These are phyloP conservation scores for Coemansia sp. DNA, from an alignment of 192 early-diverging fungal genomes.

Conservation along the genomic window DNA sequence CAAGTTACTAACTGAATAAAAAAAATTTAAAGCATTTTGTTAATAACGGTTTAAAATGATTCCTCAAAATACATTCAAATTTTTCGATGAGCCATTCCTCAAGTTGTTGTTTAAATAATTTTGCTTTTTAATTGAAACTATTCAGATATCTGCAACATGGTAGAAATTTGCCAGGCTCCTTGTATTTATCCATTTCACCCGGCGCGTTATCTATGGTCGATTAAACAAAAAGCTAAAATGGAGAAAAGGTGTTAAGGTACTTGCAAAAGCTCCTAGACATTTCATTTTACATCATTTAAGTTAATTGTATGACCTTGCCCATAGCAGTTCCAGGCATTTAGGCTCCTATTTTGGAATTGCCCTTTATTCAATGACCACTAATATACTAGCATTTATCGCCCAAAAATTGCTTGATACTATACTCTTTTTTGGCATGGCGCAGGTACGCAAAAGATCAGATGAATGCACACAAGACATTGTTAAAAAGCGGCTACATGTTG, in stretches of 20 bases:
- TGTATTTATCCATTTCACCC: too few species aligned
- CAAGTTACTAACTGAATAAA: neutral
- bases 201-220: too few species aligned
- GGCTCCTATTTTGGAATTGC: neutral
- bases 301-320: neutral
- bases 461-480: neutral
- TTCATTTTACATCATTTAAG: neutral
- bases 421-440: neutral
- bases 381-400: neutral
- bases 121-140: too few species aligned
- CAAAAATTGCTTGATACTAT: neutral
- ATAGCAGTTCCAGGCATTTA: neutral
- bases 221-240: too few species aligned
- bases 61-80: too few species aligned
- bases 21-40: too few species aligned
- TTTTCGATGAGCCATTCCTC: too few species aligned
- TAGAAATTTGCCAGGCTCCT: too few species aligned
- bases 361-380: neutral
- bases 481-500: constrained; percentile 3
- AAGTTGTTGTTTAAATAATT: too few species aligned
- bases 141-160: too few species aligned
- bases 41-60: too few species aligned
- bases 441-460: neutral
- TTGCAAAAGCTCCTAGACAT: neutral
- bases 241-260: neutral